phyloP scores from a whole-genome alignment of 306 rosid genomes.

The Adenanthera pavonina region DNA sequence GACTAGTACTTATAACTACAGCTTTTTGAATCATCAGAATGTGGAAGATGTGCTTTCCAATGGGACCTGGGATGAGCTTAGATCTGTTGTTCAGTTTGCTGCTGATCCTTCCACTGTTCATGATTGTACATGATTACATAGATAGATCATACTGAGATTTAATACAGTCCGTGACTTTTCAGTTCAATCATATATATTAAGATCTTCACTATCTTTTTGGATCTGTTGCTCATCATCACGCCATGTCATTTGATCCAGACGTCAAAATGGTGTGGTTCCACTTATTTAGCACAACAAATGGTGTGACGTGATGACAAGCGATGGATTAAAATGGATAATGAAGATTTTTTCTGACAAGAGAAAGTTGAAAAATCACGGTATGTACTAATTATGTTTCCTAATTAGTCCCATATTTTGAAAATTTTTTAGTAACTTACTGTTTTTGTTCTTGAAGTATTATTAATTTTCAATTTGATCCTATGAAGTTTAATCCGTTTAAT shows the following conservation, averaged over 20 bases:
- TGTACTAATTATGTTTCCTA: background rate
- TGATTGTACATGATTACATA: slow-evolving; percentile 37
- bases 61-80: slow-evolving; percentile 66
- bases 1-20: slow-evolving; percentile 8
- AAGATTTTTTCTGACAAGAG: background rate
- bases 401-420: background rate
- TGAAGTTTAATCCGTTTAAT: background rate
- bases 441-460: background rate
- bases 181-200: background rate
- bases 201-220: no score
- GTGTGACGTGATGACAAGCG: no score
- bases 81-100: slow-evolving; percentile 57
- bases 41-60: slow-evolving; percentile 42
- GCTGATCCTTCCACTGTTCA: slow-evolving; percentile 41
- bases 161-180: background rate
- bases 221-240: no score
- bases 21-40: slow-evolving; percentile 42
- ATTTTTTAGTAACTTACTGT: background rate
- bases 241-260: no score
- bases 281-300: no score
- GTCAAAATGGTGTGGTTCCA: no score
- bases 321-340: no score
- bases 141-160: background rate
- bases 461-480: background rate
- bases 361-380: background rate